These are phyloP conservation scores for Alternaria ethzedia DNA, from an alignment of 2,329 filamentous ascomycete genomes.

Conservation along the genomic window DNA sequence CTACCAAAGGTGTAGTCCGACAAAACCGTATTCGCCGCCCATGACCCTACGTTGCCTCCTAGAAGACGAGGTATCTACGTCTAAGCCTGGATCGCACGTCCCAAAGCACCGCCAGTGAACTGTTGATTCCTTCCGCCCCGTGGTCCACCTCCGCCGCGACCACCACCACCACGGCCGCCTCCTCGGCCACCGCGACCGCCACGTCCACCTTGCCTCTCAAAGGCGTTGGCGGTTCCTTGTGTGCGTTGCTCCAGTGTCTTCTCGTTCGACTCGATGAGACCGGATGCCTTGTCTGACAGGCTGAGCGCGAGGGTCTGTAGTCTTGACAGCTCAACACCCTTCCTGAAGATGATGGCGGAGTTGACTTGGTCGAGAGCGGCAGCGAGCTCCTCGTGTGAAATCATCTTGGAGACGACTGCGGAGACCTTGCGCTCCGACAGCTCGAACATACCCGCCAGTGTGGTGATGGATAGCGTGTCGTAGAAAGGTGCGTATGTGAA, in stretches of 20 bases:
- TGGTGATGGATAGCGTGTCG: slow-evolving; percentile 88
- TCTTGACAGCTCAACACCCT: slow-evolving; percentile 96
- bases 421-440: slow-evolving; percentile 87
- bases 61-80: background rate
- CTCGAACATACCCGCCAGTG: slow-evolving; percentile 93
- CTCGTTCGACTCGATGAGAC: slow-evolving; percentile 96
- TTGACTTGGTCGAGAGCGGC: slow-evolving; percentile 98
- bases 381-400: slow-evolving; percentile 96
- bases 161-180: slow-evolving; percentile 62
- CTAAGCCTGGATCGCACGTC: slow-evolving; percentile 60
- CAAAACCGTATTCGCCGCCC: slow-evolving; percentile 6
- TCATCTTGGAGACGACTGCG: slow-evolving; percentile 99
- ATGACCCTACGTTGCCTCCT: background rate
- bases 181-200: slow-evolving; percentile 72
- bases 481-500: slow-evolving; percentile 99
- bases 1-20: slow-evolving; percentile 4
- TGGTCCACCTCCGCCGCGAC: slow-evolving; percentile 65
- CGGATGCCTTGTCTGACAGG: slow-evolving; percentile 93
- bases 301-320: slow-evolving; percentile 94
- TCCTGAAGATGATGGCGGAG: slow-evolving; percentile 96
- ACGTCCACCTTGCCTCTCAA: slow-evolving; percentile 87
- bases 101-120: slow-evolving; percentile 82
- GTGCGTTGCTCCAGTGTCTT: slow-evolving; percentile 96
- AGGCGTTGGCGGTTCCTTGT: slow-evolving; percentile 92
- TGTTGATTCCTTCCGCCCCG: slow-evolving; percentile 70